Percentiles rank a stretch among this genome's conserved stretches.
Conservation (phyloP, 441 rosid genomes). For the Sinapis alba region DNA sequence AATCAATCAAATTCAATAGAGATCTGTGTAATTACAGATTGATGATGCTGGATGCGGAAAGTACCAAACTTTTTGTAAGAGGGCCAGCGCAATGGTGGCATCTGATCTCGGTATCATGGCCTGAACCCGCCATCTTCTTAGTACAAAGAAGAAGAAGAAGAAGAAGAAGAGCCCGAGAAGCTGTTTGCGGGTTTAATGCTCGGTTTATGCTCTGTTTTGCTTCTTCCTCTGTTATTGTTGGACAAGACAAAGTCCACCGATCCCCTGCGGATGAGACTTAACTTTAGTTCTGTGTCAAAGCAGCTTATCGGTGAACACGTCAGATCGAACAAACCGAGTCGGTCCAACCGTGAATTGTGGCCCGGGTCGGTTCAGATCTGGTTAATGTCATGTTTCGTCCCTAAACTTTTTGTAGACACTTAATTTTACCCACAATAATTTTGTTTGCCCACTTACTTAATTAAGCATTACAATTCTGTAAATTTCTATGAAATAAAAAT, state of each 20-base stretch:
- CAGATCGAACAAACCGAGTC: background rate
- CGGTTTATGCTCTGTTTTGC: background rate
- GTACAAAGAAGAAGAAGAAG: background rate
- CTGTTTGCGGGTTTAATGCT: background rate
- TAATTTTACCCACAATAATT: background rate
- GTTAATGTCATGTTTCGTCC: background rate
- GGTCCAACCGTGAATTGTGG: background rate
- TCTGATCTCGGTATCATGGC: background rate
- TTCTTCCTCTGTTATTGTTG: background rate
- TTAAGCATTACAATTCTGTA: background rate
- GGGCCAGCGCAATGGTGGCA: constrained; percentile 3
- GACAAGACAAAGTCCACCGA: background rate
- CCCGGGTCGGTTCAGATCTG: background rate
- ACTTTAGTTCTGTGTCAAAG: background rate
- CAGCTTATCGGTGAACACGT: background rate
- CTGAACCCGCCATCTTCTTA: background rate
- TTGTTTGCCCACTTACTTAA: background rate
- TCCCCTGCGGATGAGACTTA: background rate
- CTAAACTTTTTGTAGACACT: background rate
- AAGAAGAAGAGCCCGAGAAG: background rate
- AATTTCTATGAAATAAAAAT: background rate
- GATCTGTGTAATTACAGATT: background rate
- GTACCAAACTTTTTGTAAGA: background rate
- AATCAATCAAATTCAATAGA: background rate
- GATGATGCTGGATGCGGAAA: background rate